Evolutionary conservation across 495 filamentous ascomycete species (phyloP).

Genomic region (Eremomyces bilateralis): DNA sequence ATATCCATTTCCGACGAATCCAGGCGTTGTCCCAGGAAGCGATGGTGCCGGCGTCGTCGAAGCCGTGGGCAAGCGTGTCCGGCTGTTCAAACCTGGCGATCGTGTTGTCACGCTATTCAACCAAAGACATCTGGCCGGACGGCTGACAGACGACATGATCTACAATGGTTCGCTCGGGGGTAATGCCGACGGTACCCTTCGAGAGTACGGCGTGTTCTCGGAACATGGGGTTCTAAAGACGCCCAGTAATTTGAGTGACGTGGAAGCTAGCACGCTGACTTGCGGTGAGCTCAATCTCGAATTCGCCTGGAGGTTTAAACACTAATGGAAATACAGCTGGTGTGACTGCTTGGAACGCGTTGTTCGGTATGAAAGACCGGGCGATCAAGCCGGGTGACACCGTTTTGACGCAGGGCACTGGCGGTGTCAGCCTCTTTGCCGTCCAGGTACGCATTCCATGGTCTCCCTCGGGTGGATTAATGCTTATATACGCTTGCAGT

Average conservation of each 20-base stretch:
- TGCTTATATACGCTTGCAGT: no score
- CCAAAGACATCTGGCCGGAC: slow-evolving; percentile 48
- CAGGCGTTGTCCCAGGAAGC: slow-evolving; percentile 43
- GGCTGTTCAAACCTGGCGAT: slow-evolving; percentile 38
- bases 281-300: slow-evolving; percentile 40
- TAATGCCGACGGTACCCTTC: slow-evolving; percentile 45
- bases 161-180: no score
- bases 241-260: slow-evolving; percentile 36
- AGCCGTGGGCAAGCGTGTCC: neutral
- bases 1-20: no score
- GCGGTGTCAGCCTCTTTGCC: neutral
- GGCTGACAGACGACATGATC: no score
- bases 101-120: slow-evolving; percentile 62
- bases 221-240: slow-evolving; percentile 47
- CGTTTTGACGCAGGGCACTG: slow-evolving; percentile 64
- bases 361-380: slow-evolving; percentile 36
- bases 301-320: no score
- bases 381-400: slow-evolving; percentile 41
- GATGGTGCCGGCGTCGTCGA: slow-evolving; percentile 55
- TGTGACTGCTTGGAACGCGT: slow-evolving; percentile 62
- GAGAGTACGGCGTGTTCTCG: slow-evolving; percentile 51
- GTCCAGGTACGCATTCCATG: no score
- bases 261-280: slow-evolving; percentile 43
- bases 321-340: no score
- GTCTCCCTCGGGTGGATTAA: no score